These are phyloP conservation scores for Solanum microdontum DNA, from an alignment of 257 asterid species.

Conservation along the genomic window DNA sequence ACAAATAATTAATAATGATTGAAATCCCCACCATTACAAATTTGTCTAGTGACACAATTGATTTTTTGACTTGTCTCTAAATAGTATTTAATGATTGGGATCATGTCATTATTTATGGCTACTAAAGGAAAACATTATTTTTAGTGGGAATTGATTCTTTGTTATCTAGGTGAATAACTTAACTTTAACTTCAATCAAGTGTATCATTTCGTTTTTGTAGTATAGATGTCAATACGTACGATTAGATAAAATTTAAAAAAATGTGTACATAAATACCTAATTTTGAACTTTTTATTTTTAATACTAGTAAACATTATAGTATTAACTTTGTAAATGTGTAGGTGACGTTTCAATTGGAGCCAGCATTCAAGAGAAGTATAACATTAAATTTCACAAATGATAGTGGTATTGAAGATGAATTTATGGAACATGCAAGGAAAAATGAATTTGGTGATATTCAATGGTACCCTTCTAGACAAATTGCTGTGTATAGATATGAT, in stretches of 20 bases:
- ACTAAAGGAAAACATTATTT: not conserved
- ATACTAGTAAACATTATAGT: not conserved
- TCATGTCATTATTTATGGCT: not conserved
- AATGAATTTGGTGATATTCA: conserved; percentile 80
- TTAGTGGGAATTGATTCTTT: not conserved
- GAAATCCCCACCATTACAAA: not conserved
- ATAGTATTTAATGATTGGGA: not conserved
- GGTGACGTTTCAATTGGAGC: conserved; percentile 66
- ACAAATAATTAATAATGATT: not conserved
- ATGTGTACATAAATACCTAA: not conserved
- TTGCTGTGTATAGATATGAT: conserved; percentile 65
- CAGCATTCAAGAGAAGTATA: conserved; percentile 56
- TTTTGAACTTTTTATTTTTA: not conserved
- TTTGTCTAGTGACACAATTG: not conserved
- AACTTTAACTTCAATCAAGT: not conserved
- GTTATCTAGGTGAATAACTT: too few relatives aligned
- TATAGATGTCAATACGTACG: too few relatives aligned
- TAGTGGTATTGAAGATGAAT: conserved; percentile 34
- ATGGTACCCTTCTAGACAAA: conserved; percentile 82
- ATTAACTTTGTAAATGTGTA: not conserved
- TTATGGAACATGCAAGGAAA: conserved; percentile 40
- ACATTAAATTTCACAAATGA: conserved; percentile 57
- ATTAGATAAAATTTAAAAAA: too few relatives aligned
- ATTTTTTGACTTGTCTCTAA: not conserved
- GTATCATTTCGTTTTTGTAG: too few relatives aligned